Evolutionary conservation across 208 protist species (phyloP).

Genomic region (Herpetomonas tarakana): DNA sequence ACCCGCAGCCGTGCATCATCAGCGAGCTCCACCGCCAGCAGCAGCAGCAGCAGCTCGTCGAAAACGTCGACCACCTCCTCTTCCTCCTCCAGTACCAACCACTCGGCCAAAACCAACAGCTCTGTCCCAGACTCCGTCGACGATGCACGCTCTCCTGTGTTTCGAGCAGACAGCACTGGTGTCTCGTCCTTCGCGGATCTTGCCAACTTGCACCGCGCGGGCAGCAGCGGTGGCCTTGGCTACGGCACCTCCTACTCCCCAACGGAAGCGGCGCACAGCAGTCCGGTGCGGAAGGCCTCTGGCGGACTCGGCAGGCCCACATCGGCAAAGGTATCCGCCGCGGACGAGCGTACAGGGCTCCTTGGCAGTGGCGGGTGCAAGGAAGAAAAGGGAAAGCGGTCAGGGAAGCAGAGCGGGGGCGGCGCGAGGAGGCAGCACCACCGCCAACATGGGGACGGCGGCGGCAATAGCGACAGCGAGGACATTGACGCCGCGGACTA

Average conservation of each 20-base stretch:
- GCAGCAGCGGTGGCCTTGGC: too few relatives aligned
- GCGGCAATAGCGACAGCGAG: constrained; percentile 3
- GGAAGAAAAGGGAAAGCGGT: too few relatives aligned
- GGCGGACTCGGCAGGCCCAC: not conserved
- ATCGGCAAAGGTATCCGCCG: not conserved
- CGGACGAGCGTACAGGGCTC: not conserved
- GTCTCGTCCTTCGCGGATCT: too few relatives aligned
- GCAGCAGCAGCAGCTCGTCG: not conserved
- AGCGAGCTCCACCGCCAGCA: not conserved
- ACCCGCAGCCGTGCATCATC: not conserved
- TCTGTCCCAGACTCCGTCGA: too few relatives aligned
- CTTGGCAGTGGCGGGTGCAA: too few relatives aligned
- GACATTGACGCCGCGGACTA: constrained; percentile 5
- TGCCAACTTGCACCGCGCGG: too few relatives aligned
- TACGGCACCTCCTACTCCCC: too few relatives aligned
- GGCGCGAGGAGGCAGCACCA: not conserved
- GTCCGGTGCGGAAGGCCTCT: not conserved
- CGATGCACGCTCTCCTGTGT: too few relatives aligned
- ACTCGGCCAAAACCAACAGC: not conserved
- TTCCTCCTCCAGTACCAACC: too few relatives aligned
- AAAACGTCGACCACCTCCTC: not conserved
- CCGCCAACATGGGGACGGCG: not conserved
- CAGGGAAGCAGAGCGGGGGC: not conserved
- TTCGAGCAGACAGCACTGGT: too few relatives aligned
- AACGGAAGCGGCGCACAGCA: too few relatives aligned